phyloP scores from a whole-genome alignment of 2,329 filamentous ascomycete species.

The Knoxdaviesia capensis region DNA sequence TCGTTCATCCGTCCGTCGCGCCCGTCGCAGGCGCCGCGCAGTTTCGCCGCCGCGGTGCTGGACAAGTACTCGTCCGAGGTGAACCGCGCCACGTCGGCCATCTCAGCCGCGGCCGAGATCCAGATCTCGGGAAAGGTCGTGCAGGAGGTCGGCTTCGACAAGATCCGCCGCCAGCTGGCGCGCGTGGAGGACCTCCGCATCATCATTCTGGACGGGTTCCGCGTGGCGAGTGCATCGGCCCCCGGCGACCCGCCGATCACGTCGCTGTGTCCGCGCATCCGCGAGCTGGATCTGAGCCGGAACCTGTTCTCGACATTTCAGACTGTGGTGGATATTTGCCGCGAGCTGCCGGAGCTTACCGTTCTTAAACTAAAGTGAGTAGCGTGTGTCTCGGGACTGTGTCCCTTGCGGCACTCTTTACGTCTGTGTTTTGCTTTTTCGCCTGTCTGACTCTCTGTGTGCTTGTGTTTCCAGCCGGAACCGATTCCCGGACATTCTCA shows the following conservation, averaged over 20 bases:
- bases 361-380: slow-evolving; percentile 52
- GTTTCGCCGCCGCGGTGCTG: slow-evolving; percentile 61
- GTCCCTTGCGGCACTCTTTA: no score
- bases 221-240: slow-evolving; percentile 25
- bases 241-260: slow-evolving; percentile 18
- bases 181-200: slow-evolving; percentile 59
- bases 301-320: slow-evolving; percentile 55
- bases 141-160: slow-evolving; percentile 89
- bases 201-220: slow-evolving; percentile 61
- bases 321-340: slow-evolving; percentile 51
- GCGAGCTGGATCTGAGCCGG: slow-evolving; percentile 66
- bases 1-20: slow-evolving; percentile 75
- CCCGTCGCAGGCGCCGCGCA: slow-evolving; percentile 42
- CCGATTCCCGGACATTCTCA: slow-evolving; percentile 33
- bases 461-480: slow-evolving; percentile 39
- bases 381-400: not conserved
- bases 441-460: no score
- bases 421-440: no score
- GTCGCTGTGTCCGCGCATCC: slow-evolving; percentile 42
- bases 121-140: slow-evolving; percentile 62
- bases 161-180: slow-evolving; percentile 65
- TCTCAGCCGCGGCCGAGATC: slow-evolving; percentile 25
- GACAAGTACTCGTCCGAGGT: slow-evolving; percentile 62
- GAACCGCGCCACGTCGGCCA: slow-evolving; percentile 2
- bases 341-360: slow-evolving; percentile 43